Evolutionary conservation across 768 basidiomycete genomes (phyloP), one percentile per base, ranked within the genome.

Genomic region (Tricholoma bakamatsutake): DNA sequence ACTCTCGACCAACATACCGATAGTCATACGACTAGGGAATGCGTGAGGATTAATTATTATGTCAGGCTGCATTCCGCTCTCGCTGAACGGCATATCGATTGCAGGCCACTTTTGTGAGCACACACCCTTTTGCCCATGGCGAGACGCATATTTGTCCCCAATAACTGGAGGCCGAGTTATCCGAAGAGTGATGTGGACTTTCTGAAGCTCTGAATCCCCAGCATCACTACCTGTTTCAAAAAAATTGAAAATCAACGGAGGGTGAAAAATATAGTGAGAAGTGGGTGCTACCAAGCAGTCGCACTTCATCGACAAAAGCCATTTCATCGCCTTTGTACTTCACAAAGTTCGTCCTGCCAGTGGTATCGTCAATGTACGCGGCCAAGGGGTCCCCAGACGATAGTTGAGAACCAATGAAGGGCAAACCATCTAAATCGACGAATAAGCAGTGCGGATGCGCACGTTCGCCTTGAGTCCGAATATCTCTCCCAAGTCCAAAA

Each of bases 21-120:
- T 99, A 1, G 97, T 99, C 97, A 99, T 99, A 62, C 97, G 91
- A 78, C 87, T 90, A 2, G 97, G 97, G 79, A 99, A 99, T 13
- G 97, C 97, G 69, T 99, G 97, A 34, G 97, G 97, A 73, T 99
- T 99, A 77, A 99, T 98, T 69, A 99, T 98, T 50, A 99, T 84
- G 71, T 99, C 97, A 1, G 97, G 97, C 70, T 98, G 96, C 81
- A 99, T 94, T 13, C 97, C 97, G 56, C 92, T 96, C 75, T 99
- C 97, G 64, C 86, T 87, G 80, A 99, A 98, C 12, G 97, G 97
- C 97, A 99, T 98, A 68, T 99, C 97, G 62, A 97, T 73, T 15
- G 89, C 83, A 7, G 97, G 97, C 93, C 95, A 99, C 73, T 97
- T 98, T 69, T 99, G 97, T 49, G 96, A 98, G 72, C 96, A 98